Base-by-base conservation (phyloP, 805 yeast species). In the Nakazawaea ishiwadae region DNA sequence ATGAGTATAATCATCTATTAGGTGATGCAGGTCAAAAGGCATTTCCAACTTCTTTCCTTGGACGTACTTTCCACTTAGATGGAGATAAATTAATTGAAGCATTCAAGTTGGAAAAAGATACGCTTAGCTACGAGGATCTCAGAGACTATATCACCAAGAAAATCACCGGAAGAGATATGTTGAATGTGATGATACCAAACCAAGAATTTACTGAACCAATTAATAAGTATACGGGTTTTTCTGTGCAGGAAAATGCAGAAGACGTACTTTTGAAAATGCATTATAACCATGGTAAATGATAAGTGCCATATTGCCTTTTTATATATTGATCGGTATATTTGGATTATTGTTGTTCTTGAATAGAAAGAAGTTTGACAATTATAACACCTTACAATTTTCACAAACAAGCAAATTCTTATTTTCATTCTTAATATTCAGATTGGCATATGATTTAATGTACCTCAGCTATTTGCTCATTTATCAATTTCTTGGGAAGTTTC, bases 221-320 rank as follows among this genome's bases (percentile, higher is more conserved):
- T 5, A 29, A n/a, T 16, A 28, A 37, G 3, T 37, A 29, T 31
- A 26, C 31, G 18, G 33, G 14, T 9, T 29, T n/a, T n/a, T n/a
- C n/a, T n/a, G n/a, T n/a, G n/a, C n/a, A 12, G 28, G 33, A 16
- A 15, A 14, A 37, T 33, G 17, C 27, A n/a, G n/a, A n/a, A n/a
- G n/a, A n/a, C n/a, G n/a, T n/a, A n/a, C n/a, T n/a, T n/a, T n/a
- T n/a, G n/a, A n/a, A n/a, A n/a, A n/a, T n/a, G n/a, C n/a, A 17
- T 17, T 31, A 38, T 23, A 38, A 28, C 5, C 41, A 38, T 5
- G 16, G 21, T 19, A 39, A 39, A 16, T 39, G 34, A 21, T 33
- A 5, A 33, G 34, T 17, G 37, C 43, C 23, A 27, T 39, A 5
- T 14, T 39, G 4, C 43, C 43, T 1, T 39, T 39, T 18, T 33